A percentile compares a stretch with the other conserved stretches of the same genome.
These are phyloP conservation scores for Tolypocladium guangdongense DNA, from an alignment of 2,329 filamentous ascomycete genomes.

Conservation along the genomic window DNA sequence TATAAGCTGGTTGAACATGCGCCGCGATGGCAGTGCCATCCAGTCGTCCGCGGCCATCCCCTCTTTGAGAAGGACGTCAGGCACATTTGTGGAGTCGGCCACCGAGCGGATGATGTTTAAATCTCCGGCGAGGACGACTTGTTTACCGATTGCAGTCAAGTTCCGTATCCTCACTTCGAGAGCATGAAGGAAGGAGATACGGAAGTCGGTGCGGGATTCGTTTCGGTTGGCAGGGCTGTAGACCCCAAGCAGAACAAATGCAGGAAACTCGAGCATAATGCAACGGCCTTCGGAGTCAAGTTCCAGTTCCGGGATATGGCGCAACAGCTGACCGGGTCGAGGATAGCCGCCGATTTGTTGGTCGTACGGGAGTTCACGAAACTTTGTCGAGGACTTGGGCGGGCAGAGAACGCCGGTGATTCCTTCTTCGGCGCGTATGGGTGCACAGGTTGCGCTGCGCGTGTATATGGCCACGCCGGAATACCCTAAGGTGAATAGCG, in stretches of 20 bases:
- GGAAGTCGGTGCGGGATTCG: conserved; percentile 72
- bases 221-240: conserved; percentile 89
- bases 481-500: conserved; percentile 52
- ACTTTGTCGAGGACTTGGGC: conserved; percentile 59
- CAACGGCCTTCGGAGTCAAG: conserved; percentile 90
- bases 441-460: conserved; percentile 71
- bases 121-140: conserved; percentile 78
- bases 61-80: conserved; percentile 62
- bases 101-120: conserved; percentile 65
- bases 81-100: conserved; percentile 65
- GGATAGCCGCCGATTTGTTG: conserved; percentile 88
- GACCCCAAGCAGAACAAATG: conserved; percentile 85
- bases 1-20: conserved; percentile 78
- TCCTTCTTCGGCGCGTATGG: conserved; percentile 89
- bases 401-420: conserved; percentile 69
- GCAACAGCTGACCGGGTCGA: conserved; percentile 51
- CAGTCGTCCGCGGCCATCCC: conserved; percentile 60
- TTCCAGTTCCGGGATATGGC: conserved; percentile 52
- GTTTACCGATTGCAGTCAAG: conserved; percentile 66
- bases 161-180: conserved; percentile 81
- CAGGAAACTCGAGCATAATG: conserved; percentile 83
- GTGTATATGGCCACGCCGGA: conserved; percentile 95
- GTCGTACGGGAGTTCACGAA: conserved; percentile 60
- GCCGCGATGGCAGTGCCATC: conserved; percentile 58
- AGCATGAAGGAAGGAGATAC: conserved; percentile 66